Percentiles rank a stretch among this genome's conserved stretches.
Evolutionary conservation across 805 yeast genomes (phyloP).

Genomic region (Candida andamanensis): DNA sequence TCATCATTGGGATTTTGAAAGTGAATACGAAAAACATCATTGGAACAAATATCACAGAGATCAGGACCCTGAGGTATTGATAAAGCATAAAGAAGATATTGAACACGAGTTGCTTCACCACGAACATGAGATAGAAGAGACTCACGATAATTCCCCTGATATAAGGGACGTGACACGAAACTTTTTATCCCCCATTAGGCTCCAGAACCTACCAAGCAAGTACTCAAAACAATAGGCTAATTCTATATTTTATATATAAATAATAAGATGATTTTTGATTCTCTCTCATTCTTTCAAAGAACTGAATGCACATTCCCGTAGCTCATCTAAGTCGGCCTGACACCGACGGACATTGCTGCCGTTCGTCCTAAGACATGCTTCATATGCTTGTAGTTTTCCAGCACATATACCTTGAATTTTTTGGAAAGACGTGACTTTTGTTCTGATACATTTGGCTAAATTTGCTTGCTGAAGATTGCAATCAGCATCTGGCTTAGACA

Average conservation of each 20-base stretch:
- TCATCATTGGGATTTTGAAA: constrained; percentile 90
- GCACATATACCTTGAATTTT: constrained; percentile 62
- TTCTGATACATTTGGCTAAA: constrained; percentile 59
- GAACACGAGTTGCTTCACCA: constrained; percentile 85
- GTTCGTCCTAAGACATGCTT: constrained; percentile 53
- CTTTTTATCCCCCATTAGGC: constrained; percentile 24
- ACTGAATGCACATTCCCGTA: constrained; percentile 61
- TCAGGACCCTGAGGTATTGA: constrained; percentile 74
- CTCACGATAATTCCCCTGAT: constrained; percentile 27
- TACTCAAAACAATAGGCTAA: constrained; percentile 12
- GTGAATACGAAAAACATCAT: constrained; percentile 91
- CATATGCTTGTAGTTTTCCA: constrained; percentile 55
- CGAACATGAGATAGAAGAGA: constrained; percentile 74
- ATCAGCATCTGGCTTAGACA: constrained; percentile 50
- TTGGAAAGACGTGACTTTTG: constrained; percentile 64
- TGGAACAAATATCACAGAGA: constrained; percentile 80
- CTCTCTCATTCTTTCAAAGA: constrained; percentile 16
- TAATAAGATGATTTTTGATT: not conserved
- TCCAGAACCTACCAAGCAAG: constrained; percentile 29
- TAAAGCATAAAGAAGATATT: constrained; percentile 81
- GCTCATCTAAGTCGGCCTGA: constrained; percentile 43
- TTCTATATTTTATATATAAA: constrained; percentile 2
- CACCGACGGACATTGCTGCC: constrained; percentile 47
- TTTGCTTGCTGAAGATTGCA: constrained; percentile 55
- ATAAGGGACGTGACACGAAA: constrained; percentile 25